These are phyloP conservation scores for Huntiella moniliformis DNA, from an alignment of 2,329 filamentous ascomycete species.

Conservation along the genomic window DNA sequence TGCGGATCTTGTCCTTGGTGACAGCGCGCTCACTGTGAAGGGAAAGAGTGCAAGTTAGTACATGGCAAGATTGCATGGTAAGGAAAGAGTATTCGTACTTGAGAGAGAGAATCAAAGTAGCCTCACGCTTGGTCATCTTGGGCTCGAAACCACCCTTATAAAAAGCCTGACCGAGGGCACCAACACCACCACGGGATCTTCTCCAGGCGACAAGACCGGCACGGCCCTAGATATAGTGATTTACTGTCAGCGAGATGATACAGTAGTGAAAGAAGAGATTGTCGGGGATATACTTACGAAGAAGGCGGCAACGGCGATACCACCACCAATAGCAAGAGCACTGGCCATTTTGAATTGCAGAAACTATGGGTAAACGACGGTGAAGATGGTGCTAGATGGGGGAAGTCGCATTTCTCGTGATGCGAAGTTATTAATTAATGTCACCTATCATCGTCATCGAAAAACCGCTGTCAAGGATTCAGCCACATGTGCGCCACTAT, in stretches of 20 bases:
- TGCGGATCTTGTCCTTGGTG: constrained; percentile 85
- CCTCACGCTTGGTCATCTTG: constrained; percentile 85
- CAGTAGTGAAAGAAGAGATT: neutral
- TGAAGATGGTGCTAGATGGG: neutral
- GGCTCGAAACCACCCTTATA: constrained; percentile 98
- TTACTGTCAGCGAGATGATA: neutral
- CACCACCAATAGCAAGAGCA: constrained; percentile 27
- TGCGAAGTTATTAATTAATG: neutral
- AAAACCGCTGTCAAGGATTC: constrained; percentile 2
- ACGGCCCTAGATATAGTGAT: constrained; percentile 44
- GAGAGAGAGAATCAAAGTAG: constrained; percentile 73
- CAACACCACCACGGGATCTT: constrained; percentile 58
- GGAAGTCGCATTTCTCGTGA: neutral
- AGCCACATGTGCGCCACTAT: neutral
- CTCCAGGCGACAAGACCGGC: constrained; percentile 80
- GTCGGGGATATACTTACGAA: constrained; percentile 21
- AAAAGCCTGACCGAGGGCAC: constrained; percentile 72
- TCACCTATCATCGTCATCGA: constrained; percentile 9
- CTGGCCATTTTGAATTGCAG: constrained; percentile 20
- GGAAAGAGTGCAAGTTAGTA: neutral
- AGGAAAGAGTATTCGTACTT: constrained; percentile 38
- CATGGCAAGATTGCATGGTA: neutral
- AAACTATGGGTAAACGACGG: neutral
- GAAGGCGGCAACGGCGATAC: constrained; percentile 32
- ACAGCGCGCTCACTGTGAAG: constrained; percentile 56